Evolutionary conservation across 1,139 yeast species (phyloP).

Genomic region (Yamadazyma siamensis): DNA sequence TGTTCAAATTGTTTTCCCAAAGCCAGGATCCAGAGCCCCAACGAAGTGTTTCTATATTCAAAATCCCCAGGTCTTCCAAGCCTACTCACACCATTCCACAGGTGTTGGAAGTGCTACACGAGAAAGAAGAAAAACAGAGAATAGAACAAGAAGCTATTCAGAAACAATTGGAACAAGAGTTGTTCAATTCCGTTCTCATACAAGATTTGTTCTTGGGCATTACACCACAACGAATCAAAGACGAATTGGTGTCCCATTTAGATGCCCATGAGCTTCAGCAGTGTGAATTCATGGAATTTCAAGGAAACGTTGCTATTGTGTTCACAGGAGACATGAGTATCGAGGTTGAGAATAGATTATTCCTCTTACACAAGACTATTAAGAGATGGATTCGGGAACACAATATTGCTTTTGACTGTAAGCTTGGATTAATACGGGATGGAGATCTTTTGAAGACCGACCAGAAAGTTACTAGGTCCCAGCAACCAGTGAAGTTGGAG

Average conservation of each 20-base stretch:
- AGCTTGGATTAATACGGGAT: slow-evolving; percentile 39
- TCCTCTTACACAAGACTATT: slow-evolving; percentile 28
- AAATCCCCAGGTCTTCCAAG: slow-evolving; percentile 30
- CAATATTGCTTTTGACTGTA: slow-evolving; percentile 49
- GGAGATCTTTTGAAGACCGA: slow-evolving; percentile 33
- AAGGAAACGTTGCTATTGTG: slow-evolving; percentile 4
- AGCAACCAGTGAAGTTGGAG: slow-evolving; percentile 6
- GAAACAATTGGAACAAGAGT: slow-evolving; percentile 10
- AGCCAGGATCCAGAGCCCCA: slow-evolving; percentile 82
- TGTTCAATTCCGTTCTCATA: slow-evolving; percentile 53
- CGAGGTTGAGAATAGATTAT: slow-evolving; percentile 32
- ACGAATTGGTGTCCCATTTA: slow-evolving; percentile 17
- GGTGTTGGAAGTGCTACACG: slow-evolving; percentile 24
- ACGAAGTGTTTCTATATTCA: slow-evolving; percentile 63
- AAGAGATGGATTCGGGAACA: slow-evolving; percentile 29
- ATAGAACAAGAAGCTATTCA: slow-evolving; percentile 18
- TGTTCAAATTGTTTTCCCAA: slow-evolving; percentile 60
- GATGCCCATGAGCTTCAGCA: slow-evolving; percentile 12
- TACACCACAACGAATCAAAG: slow-evolving; percentile 33
- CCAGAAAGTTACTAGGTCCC: slow-evolving; percentile 6
- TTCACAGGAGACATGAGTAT: slow-evolving; percentile 17
- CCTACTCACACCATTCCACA: slow-evolving; percentile 33
- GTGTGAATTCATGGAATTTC: slow-evolving; percentile 1
- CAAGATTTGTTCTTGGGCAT: slow-evolving; percentile 54
- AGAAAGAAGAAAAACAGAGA: slow-evolving; percentile 18